A percentile compares a stretch with the other conserved stretches of the same genome.
Evolutionary conservation across 2,329 filamentous ascomycete species (phyloP).

Genomic region (Monosporascus sp.): DNA sequence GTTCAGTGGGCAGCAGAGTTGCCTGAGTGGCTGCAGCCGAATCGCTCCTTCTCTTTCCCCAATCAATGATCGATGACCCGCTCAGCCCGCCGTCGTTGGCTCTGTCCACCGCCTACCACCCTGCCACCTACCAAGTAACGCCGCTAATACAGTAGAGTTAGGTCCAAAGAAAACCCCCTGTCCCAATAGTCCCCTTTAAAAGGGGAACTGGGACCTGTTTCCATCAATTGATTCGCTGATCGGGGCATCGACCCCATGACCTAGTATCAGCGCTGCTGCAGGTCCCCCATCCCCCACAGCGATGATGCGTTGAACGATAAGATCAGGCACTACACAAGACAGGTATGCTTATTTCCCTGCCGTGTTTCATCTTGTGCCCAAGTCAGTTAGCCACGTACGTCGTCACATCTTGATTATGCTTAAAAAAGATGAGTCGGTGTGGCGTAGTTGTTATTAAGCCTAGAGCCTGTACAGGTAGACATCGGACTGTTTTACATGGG

Average conservation of each 20-base stretch:
- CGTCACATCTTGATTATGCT: too few species aligned
- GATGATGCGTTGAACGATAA: not conserved
- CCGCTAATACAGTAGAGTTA: not conserved
- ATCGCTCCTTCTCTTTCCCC: too few species aligned
- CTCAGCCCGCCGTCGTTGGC: not conserved
- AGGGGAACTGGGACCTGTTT: not conserved
- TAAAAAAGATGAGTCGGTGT: too few species aligned
- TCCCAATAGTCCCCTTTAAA: not conserved
- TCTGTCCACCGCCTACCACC: not conserved
- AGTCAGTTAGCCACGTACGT: too few species aligned
- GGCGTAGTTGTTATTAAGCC: too few species aligned
- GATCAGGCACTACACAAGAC: not conserved
- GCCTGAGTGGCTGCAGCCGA: not conserved
- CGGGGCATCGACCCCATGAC: not conserved
- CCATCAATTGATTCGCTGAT: not conserved
- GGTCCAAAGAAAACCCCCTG: not conserved
- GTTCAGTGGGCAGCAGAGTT: not conserved
- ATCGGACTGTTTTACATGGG: too few species aligned
- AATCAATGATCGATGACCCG: too few species aligned
- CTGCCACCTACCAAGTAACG: not conserved
- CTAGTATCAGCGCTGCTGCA: not conserved
- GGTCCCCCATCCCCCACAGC: not conserved
- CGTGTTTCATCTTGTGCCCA: not conserved
- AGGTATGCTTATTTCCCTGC: not conserved
- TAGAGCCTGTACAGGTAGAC: too few species aligned